Evolutionary conservation across 129 eudicot genomes (phyloP).

Genomic region (Helianthus tuberosus): DNA sequence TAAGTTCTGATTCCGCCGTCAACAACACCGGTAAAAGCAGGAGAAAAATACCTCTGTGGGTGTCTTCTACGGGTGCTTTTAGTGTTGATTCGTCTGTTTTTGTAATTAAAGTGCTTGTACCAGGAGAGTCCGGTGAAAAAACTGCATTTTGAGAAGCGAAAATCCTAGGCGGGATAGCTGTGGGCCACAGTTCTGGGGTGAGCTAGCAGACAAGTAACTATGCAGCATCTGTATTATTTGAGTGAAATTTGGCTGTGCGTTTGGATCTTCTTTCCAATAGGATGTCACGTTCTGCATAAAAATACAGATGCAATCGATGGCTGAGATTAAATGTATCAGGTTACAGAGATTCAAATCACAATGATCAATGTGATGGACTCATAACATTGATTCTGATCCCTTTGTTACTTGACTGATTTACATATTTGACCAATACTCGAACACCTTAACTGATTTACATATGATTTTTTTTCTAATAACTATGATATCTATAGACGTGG

Average conservation of each 20-base stretch:
- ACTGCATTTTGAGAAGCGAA: constrained; percentile 63
- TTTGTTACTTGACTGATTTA: neutral
- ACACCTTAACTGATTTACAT: neutral
- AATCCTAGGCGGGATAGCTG: constrained; percentile 52
- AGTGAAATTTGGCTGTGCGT: constrained; percentile 71
- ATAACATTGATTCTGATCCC: neutral
- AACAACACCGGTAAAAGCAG: constrained; percentile 64
- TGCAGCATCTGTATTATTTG: constrained; percentile 83
- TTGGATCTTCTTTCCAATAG: constrained; percentile 90
- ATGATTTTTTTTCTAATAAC: neutral
- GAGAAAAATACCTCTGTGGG: constrained; percentile 51
- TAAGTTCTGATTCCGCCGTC: constrained; percentile 32
- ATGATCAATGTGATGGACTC: neutral
- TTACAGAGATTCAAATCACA: neutral
- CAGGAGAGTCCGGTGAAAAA: constrained; percentile 80
- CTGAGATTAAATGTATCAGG: constrained; percentile 10
- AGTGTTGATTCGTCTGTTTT: constrained; percentile 54
- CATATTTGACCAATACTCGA: neutral
- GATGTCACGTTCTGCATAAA: constrained; percentile 70
- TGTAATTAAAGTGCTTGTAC: constrained; percentile 70
- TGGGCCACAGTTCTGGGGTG: constrained; percentile 58
- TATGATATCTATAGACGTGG: neutral
- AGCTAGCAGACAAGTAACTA: constrained; percentile 54
- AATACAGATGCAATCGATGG: constrained; percentile 11
- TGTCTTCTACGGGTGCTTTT: constrained; percentile 45